A percentile compares a stretch with the other conserved stretches of the same genome.
Evolutionary conservation across 2,329 filamentous ascomycete genomes (phyloP).

Genomic region (Dactylonectria macrodidyma): DNA sequence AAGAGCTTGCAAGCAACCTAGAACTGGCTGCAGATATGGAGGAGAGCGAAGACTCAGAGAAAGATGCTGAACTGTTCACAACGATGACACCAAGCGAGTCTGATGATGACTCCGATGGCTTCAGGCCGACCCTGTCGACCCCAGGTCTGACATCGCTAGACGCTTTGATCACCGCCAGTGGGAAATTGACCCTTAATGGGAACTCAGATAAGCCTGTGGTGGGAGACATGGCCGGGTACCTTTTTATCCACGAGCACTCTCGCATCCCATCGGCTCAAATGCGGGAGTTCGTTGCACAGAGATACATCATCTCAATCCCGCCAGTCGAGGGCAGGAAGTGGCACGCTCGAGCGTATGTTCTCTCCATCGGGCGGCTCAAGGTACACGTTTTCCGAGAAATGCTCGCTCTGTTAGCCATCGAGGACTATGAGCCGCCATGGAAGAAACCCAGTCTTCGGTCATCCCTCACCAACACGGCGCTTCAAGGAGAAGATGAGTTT

Average conservation of each 20-base stretch:
- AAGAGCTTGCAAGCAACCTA: conserved; percentile 53
- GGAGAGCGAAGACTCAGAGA: conserved; percentile 41
- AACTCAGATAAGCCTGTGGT: background rate
- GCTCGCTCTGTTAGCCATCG: conserved; percentile 52
- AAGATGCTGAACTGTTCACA: background rate
- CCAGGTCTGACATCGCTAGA: conserved; percentile 51
- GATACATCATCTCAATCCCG: conserved; percentile 53
- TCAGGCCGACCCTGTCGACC: conserved; percentile 41
- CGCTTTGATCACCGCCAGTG: conserved; percentile 49
- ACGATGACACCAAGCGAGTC: conserved; percentile 3
- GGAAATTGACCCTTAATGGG: conserved; percentile 36
- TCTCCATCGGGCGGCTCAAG: conserved; percentile 55
- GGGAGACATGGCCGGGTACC: conserved; percentile 30
- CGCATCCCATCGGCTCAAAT: conserved; percentile 56
- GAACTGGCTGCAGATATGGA: conserved; percentile 55
- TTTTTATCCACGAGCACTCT: conserved; percentile 50
- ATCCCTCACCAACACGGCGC: conserved; percentile 56
- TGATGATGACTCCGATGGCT: conserved; percentile 23
- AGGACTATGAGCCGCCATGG: conserved; percentile 56
- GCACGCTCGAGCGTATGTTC: conserved; percentile 55
- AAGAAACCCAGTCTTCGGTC: conserved; percentile 51
- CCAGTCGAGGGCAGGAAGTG: conserved; percentile 53
- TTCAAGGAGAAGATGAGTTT: conserved; percentile 55
- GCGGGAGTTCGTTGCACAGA: conserved; percentile 56
- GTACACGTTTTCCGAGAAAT: conserved; percentile 56